Conservation (phyloP, 225 moss, liverwort and hornwort genomes). For the Anthoceros angustus region DNA sequence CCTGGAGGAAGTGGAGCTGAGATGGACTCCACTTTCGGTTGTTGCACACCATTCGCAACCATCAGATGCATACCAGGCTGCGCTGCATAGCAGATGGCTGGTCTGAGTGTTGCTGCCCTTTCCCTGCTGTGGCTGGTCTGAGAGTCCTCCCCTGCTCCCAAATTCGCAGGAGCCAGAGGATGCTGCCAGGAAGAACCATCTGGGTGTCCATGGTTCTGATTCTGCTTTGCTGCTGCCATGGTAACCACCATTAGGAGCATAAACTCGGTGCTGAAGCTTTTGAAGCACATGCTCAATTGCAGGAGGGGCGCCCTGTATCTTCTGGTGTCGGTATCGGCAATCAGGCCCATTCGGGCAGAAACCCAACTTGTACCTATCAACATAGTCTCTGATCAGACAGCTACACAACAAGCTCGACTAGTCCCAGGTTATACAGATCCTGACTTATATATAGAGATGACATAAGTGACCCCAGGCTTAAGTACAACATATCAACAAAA, state of each 20-base stretch:
- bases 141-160: slow-evolving; percentile 7
- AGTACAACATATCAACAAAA: too few relatives aligned
- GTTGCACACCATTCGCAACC: slow-evolving; percentile 43
- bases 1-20: slow-evolving; percentile 71
- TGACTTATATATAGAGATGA: too few relatives aligned
- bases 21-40: slow-evolving; percentile 32
- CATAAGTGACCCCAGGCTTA: too few relatives aligned
- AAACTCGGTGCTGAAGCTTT: slow-evolving; percentile 82
- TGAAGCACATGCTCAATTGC: slow-evolving; percentile 74
- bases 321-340: slow-evolving; percentile 89
- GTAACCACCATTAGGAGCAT: slow-evolving; percentile 61
- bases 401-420: not conserved
- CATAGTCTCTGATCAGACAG: not conserved
- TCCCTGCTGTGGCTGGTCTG: slow-evolving; percentile 25
- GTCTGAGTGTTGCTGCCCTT: slow-evolving; percentile 34
- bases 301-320: slow-evolving; percentile 72
- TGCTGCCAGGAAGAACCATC: slow-evolving; percentile 26
- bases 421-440: not conserved
- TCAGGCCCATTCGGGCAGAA: slow-evolving; percentile 97
- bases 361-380: slow-evolving; percentile 84
- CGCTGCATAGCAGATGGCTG: slow-evolving; percentile 36
- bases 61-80: slow-evolving; percentile 24
- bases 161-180: slow-evolving; percentile 13
- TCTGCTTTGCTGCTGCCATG: slow-evolving; percentile 49
- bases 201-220: slow-evolving; percentile 22